Evolutionary conservation across 495 filamentous ascomycete genomes (phyloP).

Genomic region (Bacidia rubella): DNA sequence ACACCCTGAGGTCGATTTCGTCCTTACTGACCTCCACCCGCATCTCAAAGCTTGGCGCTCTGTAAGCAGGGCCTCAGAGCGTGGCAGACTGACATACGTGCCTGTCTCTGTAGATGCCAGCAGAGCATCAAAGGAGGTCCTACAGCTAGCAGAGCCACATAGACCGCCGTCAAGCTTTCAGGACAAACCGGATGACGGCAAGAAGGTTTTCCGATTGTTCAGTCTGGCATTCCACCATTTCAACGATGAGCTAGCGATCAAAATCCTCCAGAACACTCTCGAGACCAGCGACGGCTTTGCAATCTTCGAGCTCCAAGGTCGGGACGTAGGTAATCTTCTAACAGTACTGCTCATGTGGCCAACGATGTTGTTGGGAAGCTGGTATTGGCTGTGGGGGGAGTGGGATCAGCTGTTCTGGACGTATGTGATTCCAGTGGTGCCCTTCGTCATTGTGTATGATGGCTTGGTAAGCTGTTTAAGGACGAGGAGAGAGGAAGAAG

Average conservation of each 20-base stretch:
- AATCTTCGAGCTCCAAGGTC: slow-evolving; percentile 63
- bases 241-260: slow-evolving; percentile 41
- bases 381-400: slow-evolving; percentile 47
- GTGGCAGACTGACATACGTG: slow-evolving; percentile 42
- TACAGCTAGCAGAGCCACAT: slow-evolving; percentile 14
- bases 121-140: slow-evolving; percentile 32
- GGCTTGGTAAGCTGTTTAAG: slow-evolving; percentile 50
- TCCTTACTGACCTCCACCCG: slow-evolving; percentile 58
- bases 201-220: slow-evolving; percentile 46
- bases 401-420: slow-evolving; percentile 48
- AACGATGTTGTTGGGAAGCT: slow-evolving; percentile 39
- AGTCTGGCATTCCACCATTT: slow-evolving; percentile 72
- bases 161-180: neutral
- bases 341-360: slow-evolving; percentile 41
- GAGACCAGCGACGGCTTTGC: slow-evolving; percentile 51
- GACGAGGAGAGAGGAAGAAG: slow-evolving; percentile 50
- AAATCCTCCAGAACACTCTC: slow-evolving; percentile 47
- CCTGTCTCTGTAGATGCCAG: slow-evolving; percentile 47
- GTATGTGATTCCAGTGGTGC: slow-evolving; percentile 49
- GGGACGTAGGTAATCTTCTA: slow-evolving; percentile 37
- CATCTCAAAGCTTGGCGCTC: slow-evolving; percentile 46
- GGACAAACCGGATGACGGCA: neutral
- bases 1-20: slow-evolving; percentile 38
- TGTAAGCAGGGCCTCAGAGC: slow-evolving; percentile 30
- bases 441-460: slow-evolving; percentile 51